These are phyloP conservation scores for Botryotinia convoluta DNA, from an alignment of 2,329 filamentous ascomycete species.

Conservation along the genomic window DNA sequence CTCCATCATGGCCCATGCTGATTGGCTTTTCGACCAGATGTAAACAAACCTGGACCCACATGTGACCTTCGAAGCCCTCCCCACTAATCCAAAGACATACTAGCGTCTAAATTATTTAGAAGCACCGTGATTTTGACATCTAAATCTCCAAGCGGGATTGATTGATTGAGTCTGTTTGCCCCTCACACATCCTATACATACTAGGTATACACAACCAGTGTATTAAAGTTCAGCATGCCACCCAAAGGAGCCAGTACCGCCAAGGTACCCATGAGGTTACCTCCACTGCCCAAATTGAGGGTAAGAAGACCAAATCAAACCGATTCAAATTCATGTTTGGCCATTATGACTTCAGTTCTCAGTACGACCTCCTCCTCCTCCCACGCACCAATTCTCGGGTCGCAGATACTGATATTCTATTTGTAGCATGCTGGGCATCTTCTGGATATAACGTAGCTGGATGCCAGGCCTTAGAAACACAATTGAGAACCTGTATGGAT, in stretches of 20 bases:
- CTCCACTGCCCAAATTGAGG: constrained; percentile 60
- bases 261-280: constrained; percentile 43
- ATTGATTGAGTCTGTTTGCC: not conserved
- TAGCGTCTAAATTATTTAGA: constrained; percentile 31
- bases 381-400: no score
- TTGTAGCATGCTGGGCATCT: constrained; percentile 78
- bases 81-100: not conserved
- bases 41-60: constrained; percentile 15
- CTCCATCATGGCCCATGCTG: not conserved
- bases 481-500: constrained; percentile 75
- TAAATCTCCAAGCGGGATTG: not conserved
- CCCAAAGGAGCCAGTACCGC: constrained; percentile 37
- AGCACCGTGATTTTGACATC: constrained; percentile 4
- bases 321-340: constrained; percentile 62
- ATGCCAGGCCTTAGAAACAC: constrained; percentile 57
- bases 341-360: constrained; percentile 64
- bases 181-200: not conserved
- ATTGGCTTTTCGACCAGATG: constrained; percentile 8
- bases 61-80: not conserved
- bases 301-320: constrained; percentile 62
- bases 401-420: not conserved
- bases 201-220: not conserved
- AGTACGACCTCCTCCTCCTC: constrained; percentile 46
- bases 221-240: constrained; percentile 30
- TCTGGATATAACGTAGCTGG: constrained; percentile 64